phyloP scores from a whole-genome alignment of 306 rosid genomes.

The Cyamopsis tetragonoloba region DNA sequence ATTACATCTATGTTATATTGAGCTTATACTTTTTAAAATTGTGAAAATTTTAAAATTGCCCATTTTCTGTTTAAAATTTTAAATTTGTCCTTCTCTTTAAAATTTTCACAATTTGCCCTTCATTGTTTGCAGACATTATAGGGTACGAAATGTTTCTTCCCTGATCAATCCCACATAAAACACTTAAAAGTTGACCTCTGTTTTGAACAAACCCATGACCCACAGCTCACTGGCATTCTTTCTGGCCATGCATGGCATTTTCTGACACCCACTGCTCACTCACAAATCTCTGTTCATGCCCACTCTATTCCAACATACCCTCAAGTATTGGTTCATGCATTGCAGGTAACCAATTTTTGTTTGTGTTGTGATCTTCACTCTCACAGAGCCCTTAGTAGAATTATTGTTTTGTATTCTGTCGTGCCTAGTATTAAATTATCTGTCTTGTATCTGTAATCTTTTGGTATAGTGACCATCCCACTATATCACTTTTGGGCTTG shows the following conservation, averaged over 20 bases:
- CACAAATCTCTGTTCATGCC: neutral
- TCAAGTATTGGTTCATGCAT: neutral
- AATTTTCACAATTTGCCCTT: neutral
- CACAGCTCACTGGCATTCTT: neutral
- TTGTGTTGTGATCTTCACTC: neutral
- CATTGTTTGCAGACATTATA: neutral
- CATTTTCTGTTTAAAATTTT: too few species aligned
- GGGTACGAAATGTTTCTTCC: neutral
- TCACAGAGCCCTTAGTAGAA: neutral
- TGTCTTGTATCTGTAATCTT: neutral
- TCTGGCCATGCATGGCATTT: neutral
- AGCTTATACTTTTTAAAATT: too few species aligned
- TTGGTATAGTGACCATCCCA: neutral
- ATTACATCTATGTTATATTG: slow-evolving; percentile 24
- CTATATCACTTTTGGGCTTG: neutral
- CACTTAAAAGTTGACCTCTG: neutral
- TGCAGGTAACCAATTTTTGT: neutral
- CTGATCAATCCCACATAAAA: neutral
- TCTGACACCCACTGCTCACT: neutral
- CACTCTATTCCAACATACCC: neutral
- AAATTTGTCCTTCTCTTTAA: too few species aligned
- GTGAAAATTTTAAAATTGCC: too few species aligned
- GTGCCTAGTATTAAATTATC: neutral
- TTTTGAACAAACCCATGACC: neutral
- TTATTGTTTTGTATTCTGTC: neutral